Conservation (phyloP, 2,329 filamentous ascomycete genomes). For the Diaporthe sp. region DNA sequence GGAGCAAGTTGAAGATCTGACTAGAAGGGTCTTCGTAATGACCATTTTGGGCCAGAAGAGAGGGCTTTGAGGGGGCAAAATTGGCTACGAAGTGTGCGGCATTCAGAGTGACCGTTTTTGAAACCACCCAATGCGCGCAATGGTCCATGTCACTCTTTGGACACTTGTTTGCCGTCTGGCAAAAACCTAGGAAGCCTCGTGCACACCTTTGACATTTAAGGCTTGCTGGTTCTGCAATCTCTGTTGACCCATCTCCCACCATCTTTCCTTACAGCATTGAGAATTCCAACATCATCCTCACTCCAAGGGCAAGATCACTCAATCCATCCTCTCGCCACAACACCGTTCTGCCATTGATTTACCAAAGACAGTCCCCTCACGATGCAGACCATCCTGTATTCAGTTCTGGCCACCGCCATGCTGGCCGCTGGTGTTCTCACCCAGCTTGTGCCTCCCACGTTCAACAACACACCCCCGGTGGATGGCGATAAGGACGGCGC, state of each 20-base stretch:
- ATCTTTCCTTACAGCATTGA: background rate
- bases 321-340: background rate
- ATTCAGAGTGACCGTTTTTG: no score
- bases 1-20: no score
- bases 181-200: background rate
- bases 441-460: constrained; percentile 1
- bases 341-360: background rate
- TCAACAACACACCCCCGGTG: background rate
- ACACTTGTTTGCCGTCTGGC: background rate
- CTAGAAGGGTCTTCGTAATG: no score
- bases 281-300: background rate
- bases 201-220: no score
- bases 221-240: background rate
- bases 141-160: background rate
- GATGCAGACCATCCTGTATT: background rate
- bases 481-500: background rate
- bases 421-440: constrained; percentile 4
- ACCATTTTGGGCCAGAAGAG: no score
- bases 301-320: background rate
- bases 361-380: background rate
- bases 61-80: no score
- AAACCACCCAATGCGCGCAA: no score
- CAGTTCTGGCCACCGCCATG: background rate
- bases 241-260: background rate
- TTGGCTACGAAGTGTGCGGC: no score